These are phyloP conservation scores for Ailanthus altissimus DNA, from an alignment of 345 rosid species.

Conservation along the genomic window DNA sequence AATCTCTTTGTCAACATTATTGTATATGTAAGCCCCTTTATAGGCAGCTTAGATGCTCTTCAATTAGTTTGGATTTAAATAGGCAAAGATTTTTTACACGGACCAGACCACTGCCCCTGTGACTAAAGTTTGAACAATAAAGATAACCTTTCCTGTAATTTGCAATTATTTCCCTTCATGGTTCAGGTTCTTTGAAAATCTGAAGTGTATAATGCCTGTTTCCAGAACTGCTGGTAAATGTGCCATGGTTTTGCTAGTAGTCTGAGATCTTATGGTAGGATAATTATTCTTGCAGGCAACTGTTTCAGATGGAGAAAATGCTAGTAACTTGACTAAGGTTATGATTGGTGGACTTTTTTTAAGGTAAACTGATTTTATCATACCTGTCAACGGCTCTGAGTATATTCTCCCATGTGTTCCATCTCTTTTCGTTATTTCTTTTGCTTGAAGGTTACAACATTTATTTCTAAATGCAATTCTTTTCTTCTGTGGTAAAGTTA, in stretches of 20 bases:
- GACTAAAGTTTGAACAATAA: background rate
- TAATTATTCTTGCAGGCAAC: slow-evolving; percentile 65
- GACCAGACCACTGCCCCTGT: background rate
- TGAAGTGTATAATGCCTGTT: slow-evolving; percentile 8
- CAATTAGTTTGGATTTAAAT: background rate
- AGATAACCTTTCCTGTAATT: background rate
- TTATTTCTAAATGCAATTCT: background rate
- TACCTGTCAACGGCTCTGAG: background rate
- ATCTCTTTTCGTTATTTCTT: background rate
- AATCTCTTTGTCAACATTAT: background rate
- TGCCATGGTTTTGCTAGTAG: background rate
- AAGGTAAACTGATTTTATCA: slow-evolving; percentile 48
- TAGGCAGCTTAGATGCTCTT: background rate
- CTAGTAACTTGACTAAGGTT: slow-evolving; percentile 74
- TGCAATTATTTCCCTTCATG: background rate
- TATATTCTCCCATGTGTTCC: background rate
- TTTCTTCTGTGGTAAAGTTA: background rate
- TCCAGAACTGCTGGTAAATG: background rate
- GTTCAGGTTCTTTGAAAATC: slow-evolving; percentile 7
- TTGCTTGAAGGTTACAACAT: no score
- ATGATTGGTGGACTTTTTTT: slow-evolving; percentile 79
- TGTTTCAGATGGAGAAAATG: slow-evolving; percentile 82
- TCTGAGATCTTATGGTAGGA: slow-evolving; percentile 24
- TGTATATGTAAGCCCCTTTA: background rate
- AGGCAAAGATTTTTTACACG: background rate